Base-by-base conservation (phyloP, 129 eudicot genomes). In the Centella asiatica region DNA sequence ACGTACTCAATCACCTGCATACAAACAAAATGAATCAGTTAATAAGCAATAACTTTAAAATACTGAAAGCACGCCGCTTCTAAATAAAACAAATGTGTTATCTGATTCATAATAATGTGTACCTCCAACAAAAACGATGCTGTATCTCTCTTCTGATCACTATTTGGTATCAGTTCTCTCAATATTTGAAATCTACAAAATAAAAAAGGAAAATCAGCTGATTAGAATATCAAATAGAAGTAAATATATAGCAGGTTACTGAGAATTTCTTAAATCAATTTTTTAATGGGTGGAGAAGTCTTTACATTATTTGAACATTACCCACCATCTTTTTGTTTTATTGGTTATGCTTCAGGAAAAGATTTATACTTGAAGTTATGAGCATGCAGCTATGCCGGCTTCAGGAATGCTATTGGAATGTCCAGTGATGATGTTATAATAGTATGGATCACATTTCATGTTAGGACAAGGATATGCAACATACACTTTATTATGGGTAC, bases 131-230 rank as follows among this genome's bases (percentile, higher is more conserved):
- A 69, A 64, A 90, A 86, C 25, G 97, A 85, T 62, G 97, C 97
- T n/a, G 97, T 90, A 49, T 90, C 97, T 73, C 93, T 78, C 85
- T 90, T 90, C 45, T 85, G 95, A 76, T 90, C 97, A 70, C 93
- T 79, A 62, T 86, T 76, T 44, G 97, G 97, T 78, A 90, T 90
- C 74, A 90, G 69, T 59, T 90, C 95, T 77, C 97, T 76, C 80
- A 90, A 62, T 69, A 86, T 74, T 74, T 86, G 97, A 76, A 83
- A 90, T 75, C 97, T 90, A 74, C 64, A 48, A 5, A 53, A 23
- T 45, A 34, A 66, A 17, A 69, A 63, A 52, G 50, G 23, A 28
- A 36, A 29, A 44, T 42, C 34, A 65, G 34, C 22, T 22, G 18
- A 13, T 31, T 22, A 65, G 6, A 48, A 29, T 20, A 65, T 19